These are phyloP conservation scores for Aspergillus sp. DNA, from an alignment of 2,329 filamentous ascomycete genomes.

Conservation along the genomic window DNA sequence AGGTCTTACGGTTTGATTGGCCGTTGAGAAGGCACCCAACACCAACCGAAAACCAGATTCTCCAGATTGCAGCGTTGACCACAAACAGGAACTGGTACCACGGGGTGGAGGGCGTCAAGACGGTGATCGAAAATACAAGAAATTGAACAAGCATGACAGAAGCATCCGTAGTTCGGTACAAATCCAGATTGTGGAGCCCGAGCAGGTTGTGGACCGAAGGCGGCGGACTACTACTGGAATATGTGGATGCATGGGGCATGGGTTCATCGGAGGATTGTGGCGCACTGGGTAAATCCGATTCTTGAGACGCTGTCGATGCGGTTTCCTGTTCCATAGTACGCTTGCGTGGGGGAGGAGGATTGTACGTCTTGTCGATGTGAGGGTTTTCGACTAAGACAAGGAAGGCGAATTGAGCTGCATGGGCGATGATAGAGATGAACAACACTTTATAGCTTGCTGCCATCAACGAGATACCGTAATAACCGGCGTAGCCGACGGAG, in stretches of 20 bases:
- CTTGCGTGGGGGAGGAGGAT: slow-evolving; percentile 72
- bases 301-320: slow-evolving; percentile 21
- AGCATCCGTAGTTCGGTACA: slow-evolving; percentile 81
- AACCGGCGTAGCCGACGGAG: slow-evolving; percentile 94
- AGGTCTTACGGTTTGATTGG: slow-evolving; percentile 87
- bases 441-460: slow-evolving; percentile 96
- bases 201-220: slow-evolving; percentile 76
- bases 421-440: slow-evolving; percentile 92
- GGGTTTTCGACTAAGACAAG: slow-evolving; percentile 89
- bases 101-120: slow-evolving; percentile 72
- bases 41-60: slow-evolving; percentile 86
- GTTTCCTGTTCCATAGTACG: slow-evolving; percentile 29
- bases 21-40: slow-evolving; percentile 78
- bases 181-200: slow-evolving; percentile 76
- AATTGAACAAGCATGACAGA: slow-evolving; percentile 70
- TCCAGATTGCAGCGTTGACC: slow-evolving; percentile 73
- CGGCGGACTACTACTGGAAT: slow-evolving; percentile 49
- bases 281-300: slow-evolving; percentile 27
- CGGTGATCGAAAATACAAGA: slow-evolving; percentile 69
- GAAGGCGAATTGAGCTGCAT: slow-evolving; percentile 91
- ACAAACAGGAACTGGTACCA: slow-evolving; percentile 76
- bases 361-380: slow-evolving; percentile 97
- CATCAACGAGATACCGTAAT: slow-evolving; percentile 98
- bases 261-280: slow-evolving; percentile 30
- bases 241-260: slow-evolving; percentile 35